Conservation (phyloP, 2,329 filamentous ascomycete species). For the Aspergillus brunneoviolaceus region DNA sequence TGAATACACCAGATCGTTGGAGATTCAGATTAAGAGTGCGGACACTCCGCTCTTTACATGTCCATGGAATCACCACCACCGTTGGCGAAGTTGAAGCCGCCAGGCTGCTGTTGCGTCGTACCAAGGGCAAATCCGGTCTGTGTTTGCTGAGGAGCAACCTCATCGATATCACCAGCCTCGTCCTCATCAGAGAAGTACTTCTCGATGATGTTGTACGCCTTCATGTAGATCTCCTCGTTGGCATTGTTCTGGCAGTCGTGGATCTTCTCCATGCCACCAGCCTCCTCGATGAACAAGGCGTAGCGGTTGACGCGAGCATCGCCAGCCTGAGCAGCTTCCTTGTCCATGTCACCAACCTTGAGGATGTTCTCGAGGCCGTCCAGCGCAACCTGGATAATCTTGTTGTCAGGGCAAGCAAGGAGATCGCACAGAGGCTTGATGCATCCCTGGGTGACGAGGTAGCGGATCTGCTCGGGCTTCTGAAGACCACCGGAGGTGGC, state of each 20-base stretch:
- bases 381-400: conserved; percentile 98
- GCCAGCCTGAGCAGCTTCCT: conserved; percentile 67
- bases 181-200: conserved; percentile 99
- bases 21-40: conserved; percentile 16
- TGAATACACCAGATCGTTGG: conserved; percentile 14
- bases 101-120: conserved; percentile 63
- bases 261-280: conserved; percentile 99
- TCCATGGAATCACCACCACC: conserved; percentile 71
- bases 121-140: conserved; percentile 73
- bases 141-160: conserved; percentile 69
- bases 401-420: conserved; percentile 95
- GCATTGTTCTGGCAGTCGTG: conserved; percentile 99
- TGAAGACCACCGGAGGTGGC: conserved; percentile 95
- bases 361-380: conserved; percentile 98
- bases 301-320: conserved; percentile 77
- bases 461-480: conserved; percentile 98
- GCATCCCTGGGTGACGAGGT: conserved; percentile 87
- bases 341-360: conserved; percentile 98
- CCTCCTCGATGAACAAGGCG: conserved; percentile 97
- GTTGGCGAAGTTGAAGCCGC: conserved; percentile 90
- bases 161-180: conserved; percentile 77
- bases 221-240: conserved; percentile 99
- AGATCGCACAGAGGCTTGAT: conserved; percentile 97
- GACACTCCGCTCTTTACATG: conserved; percentile 54
- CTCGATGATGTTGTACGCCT: conserved; percentile 99